A percentile compares a stretch with the other conserved stretches of the same genome.
Conservation (phyloP, 257 asterid species). For the Gardenia jasminoides region DNA sequence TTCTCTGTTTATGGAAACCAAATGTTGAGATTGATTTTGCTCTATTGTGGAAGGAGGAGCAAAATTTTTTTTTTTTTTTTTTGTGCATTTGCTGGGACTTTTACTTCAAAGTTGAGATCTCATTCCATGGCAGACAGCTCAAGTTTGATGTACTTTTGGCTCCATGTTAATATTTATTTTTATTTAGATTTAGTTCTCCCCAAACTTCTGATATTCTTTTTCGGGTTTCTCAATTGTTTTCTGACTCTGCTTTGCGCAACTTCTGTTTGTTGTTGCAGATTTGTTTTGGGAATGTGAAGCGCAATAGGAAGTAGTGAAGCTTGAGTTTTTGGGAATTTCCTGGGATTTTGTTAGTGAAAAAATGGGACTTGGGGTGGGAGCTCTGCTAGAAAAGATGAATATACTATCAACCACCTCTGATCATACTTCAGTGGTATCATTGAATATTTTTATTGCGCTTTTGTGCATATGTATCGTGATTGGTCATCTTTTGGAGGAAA, state of each 20-base stretch:
- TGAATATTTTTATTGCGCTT: constrained; percentile 75
- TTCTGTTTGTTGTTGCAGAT: constrained; percentile 1
- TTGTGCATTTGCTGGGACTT: neutral
- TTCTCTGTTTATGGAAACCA: neutral
- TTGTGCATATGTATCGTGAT: constrained; percentile 83
- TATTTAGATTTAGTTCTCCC: neutral
- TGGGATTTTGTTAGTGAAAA: constrained; percentile 16
- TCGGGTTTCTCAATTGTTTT: neutral
- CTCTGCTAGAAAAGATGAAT: constrained; percentile 33
- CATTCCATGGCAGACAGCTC: neutral
- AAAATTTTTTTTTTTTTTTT: no score
- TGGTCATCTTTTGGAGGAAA: constrained; percentile 95
- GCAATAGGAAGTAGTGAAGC: constrained; percentile 12
- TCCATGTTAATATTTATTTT: neutral
- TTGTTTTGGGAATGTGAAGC: constrained; percentile 15
- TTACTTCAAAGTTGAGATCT: constrained; percentile 16
- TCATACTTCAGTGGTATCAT: constrained; percentile 72
- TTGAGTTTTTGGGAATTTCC: constrained; percentile 11
- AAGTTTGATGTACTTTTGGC: neutral
- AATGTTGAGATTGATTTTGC: neutral
- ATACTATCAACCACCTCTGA: constrained; percentile 51
- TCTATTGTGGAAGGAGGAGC: neutral
- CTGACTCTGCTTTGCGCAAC: neutral
- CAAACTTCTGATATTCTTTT: neutral
- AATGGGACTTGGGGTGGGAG: constrained; percentile 50